Percentiles rank a stretch among this genome's conserved stretches.
phyloP scores from a whole-genome alignment of 495 filamentous ascomycete genomes.

The Tuber melanosporum region DNA sequence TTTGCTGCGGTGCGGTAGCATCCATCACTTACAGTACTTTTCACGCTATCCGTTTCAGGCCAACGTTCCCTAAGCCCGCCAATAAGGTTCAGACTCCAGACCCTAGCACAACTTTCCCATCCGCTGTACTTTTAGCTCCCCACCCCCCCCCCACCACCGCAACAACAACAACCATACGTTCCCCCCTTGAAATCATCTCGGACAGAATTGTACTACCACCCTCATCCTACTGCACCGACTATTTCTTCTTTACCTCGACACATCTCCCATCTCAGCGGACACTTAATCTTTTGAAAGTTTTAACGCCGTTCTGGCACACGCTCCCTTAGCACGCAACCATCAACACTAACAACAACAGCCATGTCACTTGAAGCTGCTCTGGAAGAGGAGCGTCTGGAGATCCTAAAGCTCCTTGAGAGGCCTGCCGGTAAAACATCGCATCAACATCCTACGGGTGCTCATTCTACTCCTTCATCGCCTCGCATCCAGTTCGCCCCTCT shows the following conservation, averaged over 20 bases:
- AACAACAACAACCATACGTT: neutral
- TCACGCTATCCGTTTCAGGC: constrained; percentile 1
- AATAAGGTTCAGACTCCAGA: neutral
- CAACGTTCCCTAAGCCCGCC: neutral
- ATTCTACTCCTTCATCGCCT: constrained; percentile 50
- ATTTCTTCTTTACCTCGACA: constrained; percentile 3
- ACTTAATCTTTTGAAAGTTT: constrained; percentile 13
- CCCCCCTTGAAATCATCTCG: constrained; percentile 4
- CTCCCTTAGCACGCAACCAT: neutral
- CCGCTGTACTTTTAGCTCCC: neutral
- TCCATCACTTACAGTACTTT: neutral
- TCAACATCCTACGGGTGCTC: constrained; percentile 48
- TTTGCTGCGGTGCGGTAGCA: neutral
- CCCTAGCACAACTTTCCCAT: neutral
- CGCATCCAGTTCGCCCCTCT: constrained; percentile 43
- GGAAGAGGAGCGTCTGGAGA: constrained; percentile 66
- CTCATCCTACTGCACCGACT: constrained; percentile 7
- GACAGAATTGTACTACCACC: constrained; percentile 14
- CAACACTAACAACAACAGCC: neutral
- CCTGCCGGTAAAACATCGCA: constrained; percentile 34
- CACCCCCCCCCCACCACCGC: neutral
- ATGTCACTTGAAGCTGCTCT: constrained; percentile 64
- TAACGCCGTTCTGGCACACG: constrained; percentile 3
- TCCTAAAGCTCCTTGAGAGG: constrained; percentile 58
- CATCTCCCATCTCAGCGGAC: neutral